Evolutionary conservation across 106 monocot genomes (phyloP), one percentile per base, ranked within the genome.

Genomic region (Phalaenopsis equestris): DNA sequence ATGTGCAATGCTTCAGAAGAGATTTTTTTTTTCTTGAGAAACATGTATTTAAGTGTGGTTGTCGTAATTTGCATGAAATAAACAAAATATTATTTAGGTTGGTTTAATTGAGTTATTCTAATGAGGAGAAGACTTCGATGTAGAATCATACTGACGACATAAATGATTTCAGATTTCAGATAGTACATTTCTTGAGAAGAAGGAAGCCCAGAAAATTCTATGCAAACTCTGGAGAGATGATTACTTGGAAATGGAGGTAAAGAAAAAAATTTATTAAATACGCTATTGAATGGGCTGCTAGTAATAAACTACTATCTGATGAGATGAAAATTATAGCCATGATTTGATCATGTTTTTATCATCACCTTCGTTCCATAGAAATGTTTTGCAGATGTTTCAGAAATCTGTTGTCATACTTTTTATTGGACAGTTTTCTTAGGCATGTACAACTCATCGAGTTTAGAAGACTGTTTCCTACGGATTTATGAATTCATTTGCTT

Each of bases 171-270:
- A 88, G 86, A 83, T 86, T 78, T 78, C 75, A 55, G 85, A 90
- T 21, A 74, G 17, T 3, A 86, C 90, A 55, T 83, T 87, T 81
- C 43, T 85, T 38, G 92, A 94, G 41, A 98, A 94, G 87, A 90
- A 89, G 77, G 84, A 83, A 18, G 81, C 85, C 45, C 87, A 85
- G 56, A 45, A 52, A 75, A 80, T 91, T 78, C 52, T 98, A 23
- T 89, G 89, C 83, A 98, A 86, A 73, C 91, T 98, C 52, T 98
- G 92, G 94, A 87, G 84, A 77, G 94, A 92, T 77, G 81, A 86
- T 19, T 92, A 90, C 84, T 70, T 98, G 48, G 82, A 86, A 12
- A 88, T 90, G 92, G 79, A 92, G 98, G 94, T 92, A 81, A 52
- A 55, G 21, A 21, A 70, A 70, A 38, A 14, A 70, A 41, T 19